Percentiles rank a stretch among this genome's conserved stretches.
Evolutionary conservation across 805 yeast species (phyloP).

Genomic region (Hanseniaspora thailandica): DNA sequence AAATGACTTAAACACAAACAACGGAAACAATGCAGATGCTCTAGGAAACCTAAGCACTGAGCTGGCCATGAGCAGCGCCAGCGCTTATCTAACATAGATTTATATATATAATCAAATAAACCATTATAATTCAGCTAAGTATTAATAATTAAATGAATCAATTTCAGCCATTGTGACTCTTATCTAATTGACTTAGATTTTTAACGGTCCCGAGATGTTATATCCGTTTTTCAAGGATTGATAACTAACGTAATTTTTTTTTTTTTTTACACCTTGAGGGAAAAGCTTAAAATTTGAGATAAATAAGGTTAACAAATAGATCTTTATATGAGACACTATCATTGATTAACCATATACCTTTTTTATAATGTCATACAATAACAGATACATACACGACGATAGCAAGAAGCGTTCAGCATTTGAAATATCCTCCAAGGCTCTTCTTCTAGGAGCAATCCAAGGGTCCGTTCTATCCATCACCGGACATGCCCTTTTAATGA

Average conservation of each 20-base stretch:
- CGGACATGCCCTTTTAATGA: constrained; percentile 27
- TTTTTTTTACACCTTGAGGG: neutral
- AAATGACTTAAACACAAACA: neutral
- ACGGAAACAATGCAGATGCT: neutral
- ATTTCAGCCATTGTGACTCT: no score
- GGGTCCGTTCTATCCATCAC: constrained; percentile 33
- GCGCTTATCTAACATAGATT: neutral
- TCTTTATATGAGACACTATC: neutral
- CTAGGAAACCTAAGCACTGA: neutral
- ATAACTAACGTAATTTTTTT: no score
- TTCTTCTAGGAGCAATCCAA: constrained; percentile 33
- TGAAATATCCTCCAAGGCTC: constrained; percentile 29
- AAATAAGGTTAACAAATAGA: no score
- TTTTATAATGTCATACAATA: neutral
- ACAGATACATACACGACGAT: constrained; percentile 6
- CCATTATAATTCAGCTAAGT: no score
- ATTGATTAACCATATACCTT: neutral
- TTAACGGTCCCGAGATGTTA: no score
- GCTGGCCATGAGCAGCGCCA: constrained; percentile 1
- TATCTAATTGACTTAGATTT: no score
- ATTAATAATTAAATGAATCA: no score
- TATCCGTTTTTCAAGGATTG: neutral
- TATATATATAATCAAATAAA: neutral
- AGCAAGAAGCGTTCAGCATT: constrained; percentile 3
- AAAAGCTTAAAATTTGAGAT: no score